These are phyloP conservation scores for Melastoma candidum DNA, from an alignment of 441 rosid species.

Conservation along the genomic window DNA sequence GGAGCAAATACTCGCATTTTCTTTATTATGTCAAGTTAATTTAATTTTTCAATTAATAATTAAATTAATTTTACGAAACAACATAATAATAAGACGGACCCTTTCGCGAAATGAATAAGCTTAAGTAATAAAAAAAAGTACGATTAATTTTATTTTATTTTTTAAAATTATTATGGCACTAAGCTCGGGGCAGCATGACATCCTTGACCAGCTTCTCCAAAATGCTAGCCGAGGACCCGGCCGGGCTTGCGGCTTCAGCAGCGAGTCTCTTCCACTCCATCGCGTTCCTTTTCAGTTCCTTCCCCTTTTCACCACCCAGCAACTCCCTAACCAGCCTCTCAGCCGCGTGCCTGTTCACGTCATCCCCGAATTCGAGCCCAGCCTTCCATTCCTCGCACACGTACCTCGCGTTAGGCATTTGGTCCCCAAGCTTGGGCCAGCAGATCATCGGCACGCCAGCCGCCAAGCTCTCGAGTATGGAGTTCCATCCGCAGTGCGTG, in stretches of 20 bases:
- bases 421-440: constrained; percentile 66
- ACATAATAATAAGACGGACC: too few relatives aligned
- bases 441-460: constrained; percentile 49
- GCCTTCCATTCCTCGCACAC: constrained; percentile 28
- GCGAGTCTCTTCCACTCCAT: constrained; percentile 33
- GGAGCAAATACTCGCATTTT: too few relatives aligned
- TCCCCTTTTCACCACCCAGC: constrained; percentile 38
- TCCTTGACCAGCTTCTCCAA: constrained; percentile 15
- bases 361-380: constrained; percentile 30
- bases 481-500: constrained; percentile 40
- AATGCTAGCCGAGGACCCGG: constrained; percentile 29
- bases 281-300: constrained; percentile 29
- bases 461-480: constrained; percentile 36
- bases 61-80: too few relatives aligned
- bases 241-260: constrained; percentile 15
- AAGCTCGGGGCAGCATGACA: too few relatives aligned
- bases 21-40: too few relatives aligned
- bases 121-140: too few relatives aligned
- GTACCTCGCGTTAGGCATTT: constrained; percentile 42
- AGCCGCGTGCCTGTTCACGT: constrained; percentile 40
- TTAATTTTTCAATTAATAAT: too few relatives aligned
- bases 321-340: constrained; percentile 35
- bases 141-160: too few relatives aligned
- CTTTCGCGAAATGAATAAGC: too few relatives aligned
- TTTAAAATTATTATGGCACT: too few relatives aligned